Conservation (phyloP, 164 flowering plant species). For the Tetrastigma voinierianum region DNA sequence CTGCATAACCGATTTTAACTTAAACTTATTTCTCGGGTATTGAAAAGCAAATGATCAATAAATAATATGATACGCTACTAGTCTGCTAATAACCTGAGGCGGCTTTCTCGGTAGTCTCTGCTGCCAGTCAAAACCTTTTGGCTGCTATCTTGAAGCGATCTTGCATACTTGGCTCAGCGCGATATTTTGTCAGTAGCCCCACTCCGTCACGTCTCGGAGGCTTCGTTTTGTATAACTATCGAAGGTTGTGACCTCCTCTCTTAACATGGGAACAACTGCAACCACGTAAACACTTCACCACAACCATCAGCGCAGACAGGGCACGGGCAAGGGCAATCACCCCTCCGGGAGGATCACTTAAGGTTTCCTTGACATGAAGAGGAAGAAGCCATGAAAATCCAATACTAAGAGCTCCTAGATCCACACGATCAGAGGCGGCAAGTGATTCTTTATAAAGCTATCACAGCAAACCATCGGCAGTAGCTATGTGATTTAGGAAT, state of each 20-base stretch:
- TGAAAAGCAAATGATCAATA: not conserved
- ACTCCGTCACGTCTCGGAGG: slow-evolving; percentile 41
- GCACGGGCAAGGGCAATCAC: not conserved
- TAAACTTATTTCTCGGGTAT: too few species aligned
- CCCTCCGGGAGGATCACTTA: not conserved
- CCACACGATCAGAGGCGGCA: too few species aligned
- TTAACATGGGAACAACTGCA: slow-evolving; percentile 2
- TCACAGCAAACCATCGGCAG: too few species aligned
- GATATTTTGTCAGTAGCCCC: slow-evolving; percentile 61
- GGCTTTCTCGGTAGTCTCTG: slow-evolving; percentile 11
- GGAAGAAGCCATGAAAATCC: slow-evolving; percentile 11
- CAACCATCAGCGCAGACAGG: not conserved
- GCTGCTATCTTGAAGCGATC: slow-evolving; percentile 20
- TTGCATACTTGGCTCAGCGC: slow-evolving; percentile 34
- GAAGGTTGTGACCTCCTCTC: slow-evolving; percentile 3
- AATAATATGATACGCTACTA: not conserved
- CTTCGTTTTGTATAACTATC: too few species aligned
- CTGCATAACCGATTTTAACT: not conserved
- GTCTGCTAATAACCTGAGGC: slow-evolving; percentile 27
- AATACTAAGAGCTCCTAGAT: not conserved
- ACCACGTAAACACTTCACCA: not conserved
- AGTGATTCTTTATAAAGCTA: too few species aligned
- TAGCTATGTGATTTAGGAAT: too few species aligned
- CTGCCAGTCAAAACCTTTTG: not conserved
- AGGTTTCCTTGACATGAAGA: too few species aligned